Conservation (phyloP, 1,284 basidiomycete species). For the Trametes polyzona region DNA sequence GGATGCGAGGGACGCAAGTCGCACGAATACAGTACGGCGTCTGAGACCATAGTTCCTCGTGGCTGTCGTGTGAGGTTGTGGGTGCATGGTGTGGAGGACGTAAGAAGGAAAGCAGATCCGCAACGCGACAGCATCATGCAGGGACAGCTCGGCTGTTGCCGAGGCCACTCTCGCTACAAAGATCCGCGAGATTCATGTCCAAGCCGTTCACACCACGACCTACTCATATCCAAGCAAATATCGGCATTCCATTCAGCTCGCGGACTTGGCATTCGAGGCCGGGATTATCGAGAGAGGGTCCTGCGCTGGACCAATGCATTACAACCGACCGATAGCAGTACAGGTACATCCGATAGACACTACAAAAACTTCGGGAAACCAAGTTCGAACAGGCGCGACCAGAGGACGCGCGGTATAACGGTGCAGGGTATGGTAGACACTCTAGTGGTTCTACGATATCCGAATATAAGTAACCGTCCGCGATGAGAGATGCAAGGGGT, state of each 20-base stretch:
- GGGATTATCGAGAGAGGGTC: slow-evolving; percentile 1
- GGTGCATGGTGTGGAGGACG: neutral
- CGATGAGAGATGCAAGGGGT: too few relatives aligned
- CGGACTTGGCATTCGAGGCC: too few relatives aligned
- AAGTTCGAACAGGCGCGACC: too few relatives aligned
- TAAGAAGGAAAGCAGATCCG: neutral
- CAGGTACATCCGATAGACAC: slow-evolving; percentile 6
- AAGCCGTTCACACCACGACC: too few relatives aligned
- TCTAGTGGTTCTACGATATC: neutral
- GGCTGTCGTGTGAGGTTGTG: neutral
- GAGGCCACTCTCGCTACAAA: too few relatives aligned
- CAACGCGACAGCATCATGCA: neutral
- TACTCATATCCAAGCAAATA: too few relatives aligned
- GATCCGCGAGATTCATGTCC: too few relatives aligned
- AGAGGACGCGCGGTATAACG: neutral
- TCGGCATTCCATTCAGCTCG: too few relatives aligned
- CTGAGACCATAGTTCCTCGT: too few relatives aligned
- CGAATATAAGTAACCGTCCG: neutral
- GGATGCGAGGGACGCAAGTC: too few relatives aligned
- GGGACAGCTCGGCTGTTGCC: slow-evolving; percentile 2
- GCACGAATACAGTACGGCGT: too few relatives aligned
- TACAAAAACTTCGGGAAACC: too few relatives aligned
- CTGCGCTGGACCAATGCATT: neutral
- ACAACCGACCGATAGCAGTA: neutral
- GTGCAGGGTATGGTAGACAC: neutral